Evolutionary conservation across 2,329 filamentous ascomycete species (phyloP), one percentile per base, ranked within the genome.

Genomic region (Fusarium praegraminearum): DNA sequence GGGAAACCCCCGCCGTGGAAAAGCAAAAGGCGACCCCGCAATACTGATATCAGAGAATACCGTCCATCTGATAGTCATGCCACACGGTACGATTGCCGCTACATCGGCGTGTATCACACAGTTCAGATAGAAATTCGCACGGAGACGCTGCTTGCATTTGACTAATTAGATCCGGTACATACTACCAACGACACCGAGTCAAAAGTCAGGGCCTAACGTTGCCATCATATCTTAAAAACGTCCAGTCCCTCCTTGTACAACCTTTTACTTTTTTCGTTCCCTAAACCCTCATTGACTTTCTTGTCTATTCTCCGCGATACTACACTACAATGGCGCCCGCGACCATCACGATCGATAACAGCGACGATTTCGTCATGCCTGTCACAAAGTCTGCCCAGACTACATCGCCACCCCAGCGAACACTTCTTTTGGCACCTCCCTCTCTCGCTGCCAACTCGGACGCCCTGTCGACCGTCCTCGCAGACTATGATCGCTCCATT

Each of bases 381-480:
- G 49, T 52, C 38, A 47, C 70, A 47, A 70, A 70, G 60, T 70
- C 67, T 65, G 57, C 66, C 33, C 64, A 73, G 54, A 67, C 67
- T 65, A 57, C 65, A 43, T 66, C 73, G 57, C 71, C 74, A 70
- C 71, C 76, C 56, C 76, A 78, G 70, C 89, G 90, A 79, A 95
- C 91, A 33, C 90, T 97, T 67, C 89, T 97, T 41, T 90, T 98
- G 66, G 94, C 95, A 33, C 95, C 96, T 55, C 94, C 96, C 15
- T 97, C 94, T 26, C 88, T 98, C 75, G 91, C 96, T 72, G 89
- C 93, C 57, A 91, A 97, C 80, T 93, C 94, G 72, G 90, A 93
- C 72, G 89, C 89, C 75, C 86, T 98, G 70, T 87, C 89, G 70
- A 83, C 84, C 71, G 85, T 96, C 67, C 88, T 97, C 75, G 85